Conservation (phyloP, 192 early-diverging fungal species). For the Coemansia sp. region DNA sequence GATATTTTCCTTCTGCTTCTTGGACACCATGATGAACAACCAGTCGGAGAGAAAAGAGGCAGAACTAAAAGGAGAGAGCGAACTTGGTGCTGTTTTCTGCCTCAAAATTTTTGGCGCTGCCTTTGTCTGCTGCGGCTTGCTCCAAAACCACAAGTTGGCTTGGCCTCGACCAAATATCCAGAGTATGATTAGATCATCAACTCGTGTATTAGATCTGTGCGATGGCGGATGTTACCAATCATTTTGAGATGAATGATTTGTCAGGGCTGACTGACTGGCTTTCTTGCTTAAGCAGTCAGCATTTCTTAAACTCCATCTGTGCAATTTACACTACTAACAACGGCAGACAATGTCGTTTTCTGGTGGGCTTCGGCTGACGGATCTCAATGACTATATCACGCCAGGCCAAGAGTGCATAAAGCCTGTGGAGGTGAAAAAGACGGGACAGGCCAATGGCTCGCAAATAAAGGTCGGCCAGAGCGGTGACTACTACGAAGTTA, state of each 20-base stretch:
- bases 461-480: conserved; percentile 71
- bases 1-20: conserved; percentile 54
- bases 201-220: too few relatives aligned
- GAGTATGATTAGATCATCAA: too few relatives aligned
- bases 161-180: too few relatives aligned
- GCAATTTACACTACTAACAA: not conserved
- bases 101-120: too few relatives aligned
- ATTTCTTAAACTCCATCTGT: conserved; percentile 3
- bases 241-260: not conserved
- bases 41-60: conserved; percentile 45
- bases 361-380: conserved; percentile 80
- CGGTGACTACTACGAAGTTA: conserved; percentile 90
- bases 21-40: conserved; percentile 48
- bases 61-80: conserved; percentile 1
- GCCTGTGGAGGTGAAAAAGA: conserved; percentile 80
- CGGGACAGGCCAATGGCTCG: conserved; percentile 57
- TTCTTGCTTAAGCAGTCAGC: not conserved
- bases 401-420: conserved; percentile 98
- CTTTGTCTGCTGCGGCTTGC: too few relatives aligned
- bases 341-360: conserved; percentile 73
- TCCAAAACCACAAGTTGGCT: too few relatives aligned
- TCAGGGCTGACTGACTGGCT: not conserved
- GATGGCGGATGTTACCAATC: not conserved
- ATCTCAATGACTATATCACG: conserved; percentile 96
- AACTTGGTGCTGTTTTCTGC: conserved; percentile 8